A percentile compares a stretch with the other conserved stretches of the same genome.
Evolutionary conservation across 768 basidiomycete species (phyloP).

Genomic region (Amanita rubescens): DNA sequence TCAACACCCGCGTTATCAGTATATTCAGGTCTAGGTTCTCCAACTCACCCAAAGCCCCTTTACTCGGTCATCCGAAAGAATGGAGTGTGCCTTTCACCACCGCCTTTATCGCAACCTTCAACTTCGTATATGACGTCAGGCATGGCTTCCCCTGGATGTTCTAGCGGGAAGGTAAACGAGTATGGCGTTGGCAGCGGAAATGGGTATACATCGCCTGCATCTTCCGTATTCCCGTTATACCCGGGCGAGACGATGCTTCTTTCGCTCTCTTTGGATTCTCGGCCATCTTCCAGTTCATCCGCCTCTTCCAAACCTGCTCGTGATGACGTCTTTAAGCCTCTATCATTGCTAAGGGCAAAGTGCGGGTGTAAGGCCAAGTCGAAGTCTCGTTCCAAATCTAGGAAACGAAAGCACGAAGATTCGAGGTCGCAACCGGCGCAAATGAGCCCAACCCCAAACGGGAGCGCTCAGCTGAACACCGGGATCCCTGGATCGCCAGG

Average conservation of each 20-base stretch:
- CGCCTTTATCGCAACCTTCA: too few species aligned
- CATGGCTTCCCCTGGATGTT: not conserved
- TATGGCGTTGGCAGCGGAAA: not conserved
- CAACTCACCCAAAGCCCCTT: slow-evolving; percentile 1
- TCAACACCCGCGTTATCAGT: not conserved
- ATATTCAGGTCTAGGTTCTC: not conserved
- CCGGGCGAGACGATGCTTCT: not conserved
- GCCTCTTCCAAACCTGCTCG: not conserved
- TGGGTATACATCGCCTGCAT: not conserved
- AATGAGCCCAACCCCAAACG: not conserved
- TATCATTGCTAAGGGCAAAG: not conserved
- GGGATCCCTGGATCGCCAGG: not conserved
- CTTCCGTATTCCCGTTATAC: not conserved
- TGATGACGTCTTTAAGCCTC: not conserved
- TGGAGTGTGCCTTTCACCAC: not conserved
- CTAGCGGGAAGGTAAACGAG: not conserved
- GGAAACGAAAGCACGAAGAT: not conserved
- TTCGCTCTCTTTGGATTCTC: not conserved
- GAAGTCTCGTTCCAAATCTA: not conserved
- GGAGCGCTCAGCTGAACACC: not conserved
- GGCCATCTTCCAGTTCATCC: not conserved
- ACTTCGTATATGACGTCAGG: too few species aligned
- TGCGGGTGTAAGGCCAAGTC: not conserved
- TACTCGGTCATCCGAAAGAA: slow-evolving; percentile 5
- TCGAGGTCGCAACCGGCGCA: too few species aligned